Evolutionary conservation across 345 rosid species (phyloP).

Genomic region (Dipteronia dyeriana): DNA sequence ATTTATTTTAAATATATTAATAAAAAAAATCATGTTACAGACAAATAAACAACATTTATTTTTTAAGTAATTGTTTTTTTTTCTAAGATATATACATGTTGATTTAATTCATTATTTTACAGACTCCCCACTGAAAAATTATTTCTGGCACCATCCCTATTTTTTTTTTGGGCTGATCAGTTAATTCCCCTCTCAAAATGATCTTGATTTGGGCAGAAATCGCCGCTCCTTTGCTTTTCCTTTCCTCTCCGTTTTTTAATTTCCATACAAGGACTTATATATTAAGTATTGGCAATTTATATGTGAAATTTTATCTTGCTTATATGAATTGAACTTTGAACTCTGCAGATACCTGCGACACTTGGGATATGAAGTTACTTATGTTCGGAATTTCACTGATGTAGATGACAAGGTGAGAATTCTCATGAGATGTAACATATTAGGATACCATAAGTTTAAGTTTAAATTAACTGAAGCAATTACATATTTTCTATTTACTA

Average conservation of each 20-base stretch:
- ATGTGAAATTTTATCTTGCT: not conserved
- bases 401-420: constrained; percentile 83
- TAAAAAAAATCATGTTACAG: too few species aligned
- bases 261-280: not conserved
- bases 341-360: constrained; percentile 64
- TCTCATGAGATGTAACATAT: not conserved
- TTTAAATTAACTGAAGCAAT: not conserved
- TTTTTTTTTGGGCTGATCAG: not conserved
- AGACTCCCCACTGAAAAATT: too few species aligned
- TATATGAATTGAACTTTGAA: constrained; percentile 25
- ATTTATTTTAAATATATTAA: too few species aligned
- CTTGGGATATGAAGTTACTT: constrained; percentile 74
- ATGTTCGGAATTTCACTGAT: constrained; percentile 86
- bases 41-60: too few species aligned
- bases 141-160: too few species aligned
- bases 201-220: too few species aligned
- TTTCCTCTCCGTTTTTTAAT: not conserved
- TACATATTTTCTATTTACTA: constrained; percentile 30
- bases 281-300: not conserved
- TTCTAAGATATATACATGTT: too few species aligned
- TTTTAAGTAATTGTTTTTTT: too few species aligned
- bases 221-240: not conserved
- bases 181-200: not conserved
- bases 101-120: not conserved
- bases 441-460: constrained; percentile 27